Conservation (phyloP, 441 rosid genomes). For the Dalechampia spathulata region DNA sequence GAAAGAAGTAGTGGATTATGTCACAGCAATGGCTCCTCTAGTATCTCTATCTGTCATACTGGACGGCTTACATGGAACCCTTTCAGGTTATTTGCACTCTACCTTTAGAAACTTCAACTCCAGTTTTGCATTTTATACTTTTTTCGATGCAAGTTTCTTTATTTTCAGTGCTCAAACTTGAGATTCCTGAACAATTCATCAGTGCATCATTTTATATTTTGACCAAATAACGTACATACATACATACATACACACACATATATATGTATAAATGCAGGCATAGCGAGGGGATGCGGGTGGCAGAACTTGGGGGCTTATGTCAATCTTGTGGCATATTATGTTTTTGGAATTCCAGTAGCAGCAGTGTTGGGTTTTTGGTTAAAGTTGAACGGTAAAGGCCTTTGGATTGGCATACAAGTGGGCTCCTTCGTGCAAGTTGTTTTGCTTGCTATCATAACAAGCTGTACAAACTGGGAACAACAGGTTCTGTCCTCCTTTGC, state of each 20-base stretch:
- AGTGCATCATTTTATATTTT: no score
- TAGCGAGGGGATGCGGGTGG: conserved; percentile 56
- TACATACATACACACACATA: no score
- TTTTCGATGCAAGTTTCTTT: no score
- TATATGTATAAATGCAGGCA: conserved; percentile 20
- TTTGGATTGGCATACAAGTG: conserved; percentile 46
- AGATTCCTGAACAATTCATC: no score
- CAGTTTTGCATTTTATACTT: no score
- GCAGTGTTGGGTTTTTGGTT: conserved; percentile 32
- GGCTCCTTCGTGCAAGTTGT: conserved; percentile 33
- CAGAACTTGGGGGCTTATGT: conserved; percentile 44
- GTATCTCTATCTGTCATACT: conserved; percentile 43
- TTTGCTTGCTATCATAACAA: conserved; percentile 30
- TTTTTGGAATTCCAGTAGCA: conserved; percentile 44
- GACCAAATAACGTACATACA: no score
- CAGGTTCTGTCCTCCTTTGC: conserved; percentile 29
- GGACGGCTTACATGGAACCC: conserved; percentile 42
- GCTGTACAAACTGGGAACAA: conserved; percentile 46
- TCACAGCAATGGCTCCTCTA: conserved; percentile 44
- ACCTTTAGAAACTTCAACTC: no score
- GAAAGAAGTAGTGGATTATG: conserved; percentile 48
- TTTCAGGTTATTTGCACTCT: conserved; percentile 22
- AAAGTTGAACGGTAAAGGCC: conserved; percentile 31
- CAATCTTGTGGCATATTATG: conserved; percentile 38
- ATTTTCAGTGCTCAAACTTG: no score